Evolutionary conservation across 371 early-diverging fungal genomes (phyloP).

Genomic region (Caulochytrium protostelioides): DNA sequence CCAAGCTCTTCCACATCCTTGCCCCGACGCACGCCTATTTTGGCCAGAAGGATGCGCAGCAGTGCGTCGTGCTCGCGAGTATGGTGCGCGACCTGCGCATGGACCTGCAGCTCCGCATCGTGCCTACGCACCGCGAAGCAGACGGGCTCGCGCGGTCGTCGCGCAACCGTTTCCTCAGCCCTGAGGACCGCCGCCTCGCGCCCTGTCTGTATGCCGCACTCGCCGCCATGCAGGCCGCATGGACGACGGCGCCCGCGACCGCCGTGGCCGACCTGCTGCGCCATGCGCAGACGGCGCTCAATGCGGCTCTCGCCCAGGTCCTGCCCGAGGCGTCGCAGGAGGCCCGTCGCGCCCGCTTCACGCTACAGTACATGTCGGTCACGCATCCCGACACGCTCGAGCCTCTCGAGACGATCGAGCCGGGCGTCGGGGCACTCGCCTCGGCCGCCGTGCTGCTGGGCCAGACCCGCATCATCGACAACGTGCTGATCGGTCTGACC

Average conservation of each 20-base stretch:
- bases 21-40: slow-evolving; percentile 67
- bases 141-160: slow-evolving; percentile 80
- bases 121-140: slow-evolving; percentile 52
- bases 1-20: slow-evolving; percentile 75
- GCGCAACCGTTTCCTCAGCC: slow-evolving; percentile 63
- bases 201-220: slow-evolving; percentile 56
- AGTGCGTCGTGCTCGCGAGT: slow-evolving; percentile 60
- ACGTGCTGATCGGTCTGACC: slow-evolving; percentile 39
- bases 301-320: slow-evolving; percentile 11
- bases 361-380: slow-evolving; percentile 66
- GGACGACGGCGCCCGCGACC: slow-evolving; percentile 12
- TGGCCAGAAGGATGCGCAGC: slow-evolving; percentile 95
- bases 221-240: slow-evolving; percentile 25
- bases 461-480: slow-evolving; percentile 82
- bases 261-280: slow-evolving; percentile 27
- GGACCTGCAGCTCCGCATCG: slow-evolving; percentile 38
- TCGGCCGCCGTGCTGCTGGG: slow-evolving; percentile 76
- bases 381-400: slow-evolving; percentile 43
- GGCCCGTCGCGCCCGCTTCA: slow-evolving; percentile 17
- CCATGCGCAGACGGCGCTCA: slow-evolving; percentile 8
- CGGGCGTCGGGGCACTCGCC: slow-evolving; percentile 47
- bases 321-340: slow-evolving; percentile 14
- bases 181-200: slow-evolving; percentile 44
- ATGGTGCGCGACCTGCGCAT: slow-evolving; percentile 61
- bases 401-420: slow-evolving; percentile 12